A percentile compares a stretch with the other conserved stretches of the same genome.
These are phyloP conservation scores for Boletales sp. DNA, from an alignment of 768 basidiomycete genomes.

Conservation along the genomic window DNA sequence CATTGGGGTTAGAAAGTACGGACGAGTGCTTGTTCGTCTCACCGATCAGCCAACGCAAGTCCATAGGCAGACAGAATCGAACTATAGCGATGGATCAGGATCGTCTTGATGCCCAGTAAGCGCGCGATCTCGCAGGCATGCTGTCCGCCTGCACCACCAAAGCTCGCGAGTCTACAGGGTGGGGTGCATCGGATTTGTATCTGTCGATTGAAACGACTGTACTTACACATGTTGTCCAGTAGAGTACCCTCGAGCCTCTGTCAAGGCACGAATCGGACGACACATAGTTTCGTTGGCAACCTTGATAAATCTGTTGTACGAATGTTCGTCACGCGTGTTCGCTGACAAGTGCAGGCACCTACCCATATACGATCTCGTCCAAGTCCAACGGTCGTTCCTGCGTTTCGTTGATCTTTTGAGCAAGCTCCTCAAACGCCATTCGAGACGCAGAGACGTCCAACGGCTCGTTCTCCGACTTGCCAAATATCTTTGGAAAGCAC, in stretches of 20 bases:
- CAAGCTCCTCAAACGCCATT: slow-evolving; percentile 63
- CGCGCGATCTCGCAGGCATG: slow-evolving; percentile 91
- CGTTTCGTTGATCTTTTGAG: slow-evolving; percentile 64
- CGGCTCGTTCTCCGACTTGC: slow-evolving; percentile 81
- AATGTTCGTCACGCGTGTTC: not conserved
- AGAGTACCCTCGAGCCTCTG: slow-evolving; percentile 85
- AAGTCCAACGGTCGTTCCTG: slow-evolving; percentile 57
- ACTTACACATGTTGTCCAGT: slow-evolving; percentile 67
- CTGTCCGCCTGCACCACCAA: slow-evolving; percentile 89
- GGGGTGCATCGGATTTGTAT: not conserved
- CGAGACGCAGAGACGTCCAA: slow-evolving; percentile 73
- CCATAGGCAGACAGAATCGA: slow-evolving; percentile 94
- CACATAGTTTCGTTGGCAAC: slow-evolving; percentile 98
- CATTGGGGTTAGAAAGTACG: not conserved
- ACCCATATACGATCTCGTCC: slow-evolving; percentile 91
- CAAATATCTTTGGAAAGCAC: slow-evolving; percentile 95
- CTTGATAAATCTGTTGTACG: slow-evolving; percentile 71
- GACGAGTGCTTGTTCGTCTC: slow-evolving; percentile 7
- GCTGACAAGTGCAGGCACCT: slow-evolving; percentile 13
- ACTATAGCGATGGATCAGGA: slow-evolving; percentile 87
- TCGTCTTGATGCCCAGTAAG: slow-evolving; percentile 80
- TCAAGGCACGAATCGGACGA: slow-evolving; percentile 85
- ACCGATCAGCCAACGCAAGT: slow-evolving; percentile 83
- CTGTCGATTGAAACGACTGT: not conserved
- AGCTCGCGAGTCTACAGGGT: slow-evolving; percentile 64